phyloP scores from a whole-genome alignment of 2,329 filamentous ascomycete genomes.

The Aspergillus flavus region DNA sequence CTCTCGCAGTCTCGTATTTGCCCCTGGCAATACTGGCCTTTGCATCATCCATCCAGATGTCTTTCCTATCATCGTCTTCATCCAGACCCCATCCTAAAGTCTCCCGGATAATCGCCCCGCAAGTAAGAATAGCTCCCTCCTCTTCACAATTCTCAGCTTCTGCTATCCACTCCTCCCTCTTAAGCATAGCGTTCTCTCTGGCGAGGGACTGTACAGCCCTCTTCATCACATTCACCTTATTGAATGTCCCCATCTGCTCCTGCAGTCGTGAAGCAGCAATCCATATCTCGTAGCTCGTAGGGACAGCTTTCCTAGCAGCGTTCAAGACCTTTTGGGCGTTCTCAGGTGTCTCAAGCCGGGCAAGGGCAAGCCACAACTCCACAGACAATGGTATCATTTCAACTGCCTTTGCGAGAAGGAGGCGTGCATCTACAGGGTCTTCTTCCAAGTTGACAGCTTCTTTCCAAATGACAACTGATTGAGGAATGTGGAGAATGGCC shows the following conservation, averaged over 20 bases:
- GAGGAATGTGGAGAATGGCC: slow-evolving; percentile 87
- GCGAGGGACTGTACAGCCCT: slow-evolving; percentile 85
- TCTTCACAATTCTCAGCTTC: slow-evolving; percentile 95
- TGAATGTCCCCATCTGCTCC: slow-evolving; percentile 80
- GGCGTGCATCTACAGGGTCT: slow-evolving; percentile 79
- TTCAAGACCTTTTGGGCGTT: slow-evolving; percentile 96
- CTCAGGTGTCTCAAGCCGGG: slow-evolving; percentile 83
- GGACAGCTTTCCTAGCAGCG: slow-evolving; percentile 88
- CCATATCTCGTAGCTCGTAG: slow-evolving; percentile 94
- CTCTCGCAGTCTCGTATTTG: slow-evolving; percentile 84
- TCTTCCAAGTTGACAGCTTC: slow-evolving; percentile 95
- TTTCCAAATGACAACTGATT: slow-evolving; percentile 97
- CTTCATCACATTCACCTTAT: slow-evolving; percentile 90
- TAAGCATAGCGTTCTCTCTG: slow-evolving; percentile 93
- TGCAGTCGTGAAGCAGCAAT: slow-evolving; percentile 89
- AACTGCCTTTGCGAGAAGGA: slow-evolving; percentile 90
- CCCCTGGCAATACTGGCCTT: slow-evolving; percentile 78
- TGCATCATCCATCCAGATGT: slow-evolving; percentile 94
- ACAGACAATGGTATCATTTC: slow-evolving; percentile 93
- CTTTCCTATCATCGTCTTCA: slow-evolving; percentile 93
- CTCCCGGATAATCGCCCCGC: slow-evolving; percentile 85
- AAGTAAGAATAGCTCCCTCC: slow-evolving; percentile 84
- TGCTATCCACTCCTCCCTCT: slow-evolving; percentile 93
- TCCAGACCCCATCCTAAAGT: slow-evolving; percentile 92
- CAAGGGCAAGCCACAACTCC: slow-evolving; percentile 92